Evolutionary conservation across 495 filamentous ascomycete genomes (phyloP), one percentile per base, ranked within the genome.

Genomic region (Parathielavia hyrcaniae): DNA sequence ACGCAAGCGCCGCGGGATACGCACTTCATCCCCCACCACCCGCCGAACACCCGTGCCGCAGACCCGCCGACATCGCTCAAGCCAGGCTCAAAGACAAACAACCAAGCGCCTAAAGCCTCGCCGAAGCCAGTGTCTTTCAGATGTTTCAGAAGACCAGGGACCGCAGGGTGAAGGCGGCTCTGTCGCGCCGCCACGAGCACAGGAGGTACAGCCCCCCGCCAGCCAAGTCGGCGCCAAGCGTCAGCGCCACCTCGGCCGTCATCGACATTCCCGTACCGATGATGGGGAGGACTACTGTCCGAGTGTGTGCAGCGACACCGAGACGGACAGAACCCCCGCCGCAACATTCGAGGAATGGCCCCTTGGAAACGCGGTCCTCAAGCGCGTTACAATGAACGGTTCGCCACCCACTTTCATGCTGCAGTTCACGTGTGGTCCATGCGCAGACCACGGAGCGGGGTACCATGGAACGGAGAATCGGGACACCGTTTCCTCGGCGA

Each of bases 221-320:
- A 52, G 50, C 50, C 50, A 40, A 23, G 50, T 26, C 50, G 36
- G 50, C 35, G 19, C 17, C 50, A 52, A 52, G 19, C 47, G 34
- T 49, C 57, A 59, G 57, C 50, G 57, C 57, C n/a, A 47, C 56
- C 19, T 61, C 48, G 39, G 46, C 50, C 53, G 32, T 56, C 59
- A 32, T 61, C 59, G 47, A 52, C 53, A 45, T 56, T 38, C 6
- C 50, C 20, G 35, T 54, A 54, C 30, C 50, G 50, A 59, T 46
- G 49, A 52, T 38, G 5, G 16, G 30, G 57, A 59, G 50, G 43
- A 59, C 57, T 59, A 41, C 57, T 49, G 0, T 59, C 57, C 57
- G 4, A 23, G 49, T 39, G 41, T 19, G 46, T n/a, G 1, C 23
- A 49, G 23, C 16, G 46, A 53, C 50, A 30, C 49, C 44, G 45